Base-by-base conservation (phyloP, 2,329 filamentous ascomycete genomes). In the Sporothrix pseudoabietina region DNA sequence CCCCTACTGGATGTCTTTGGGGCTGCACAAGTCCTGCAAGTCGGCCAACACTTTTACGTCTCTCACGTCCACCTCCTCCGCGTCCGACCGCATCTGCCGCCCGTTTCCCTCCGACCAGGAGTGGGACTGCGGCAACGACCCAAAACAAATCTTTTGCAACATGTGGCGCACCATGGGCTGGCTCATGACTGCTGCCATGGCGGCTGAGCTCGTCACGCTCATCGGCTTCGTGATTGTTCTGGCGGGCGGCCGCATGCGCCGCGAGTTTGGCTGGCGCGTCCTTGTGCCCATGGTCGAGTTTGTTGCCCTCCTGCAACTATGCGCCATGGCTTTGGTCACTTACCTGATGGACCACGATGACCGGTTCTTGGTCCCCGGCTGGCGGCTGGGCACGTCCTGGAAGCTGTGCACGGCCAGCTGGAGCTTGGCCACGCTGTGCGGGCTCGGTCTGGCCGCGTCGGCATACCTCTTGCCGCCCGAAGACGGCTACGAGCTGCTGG, bases 131-230 rank as follows among this genome's bases (percentile, higher is more conserved):
- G 72, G 84, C 72, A 87, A 86, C 77, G 87, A 89, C 71, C 88
- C 91, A 77, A 87, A 89, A 70, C 66, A 71, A 41, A 89, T 90
- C 78, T 98, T 98, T 83, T 98, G 96, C 85, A 92, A 90, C 78
- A 92, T 97, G 87, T 99, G 95, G 95, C 88, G 92, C 74, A 93
- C 90, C 35, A 90, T 94, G 49, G 94, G 93, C 32, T 98, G 98
- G 82, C 83, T 97, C 76, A 94, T 97, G 84, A 92, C 91, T 71
- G 92, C 98, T 78, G 88, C 92, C 8, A 88, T 94, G 52, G 90
- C 97, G n/a, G 80, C 96, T 54, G 91, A 97, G 81, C 87, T 96
- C 55, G 93, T 92, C 72, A 90, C 90, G 7, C 82, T 97, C n/a
- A 90, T 97, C 39, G 89, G 90, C 22, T 97, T 95, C 81, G 79